Evolutionary conservation across 129 eudicot genomes (phyloP).

Genomic region (Tanacetum coccineum): DNA sequence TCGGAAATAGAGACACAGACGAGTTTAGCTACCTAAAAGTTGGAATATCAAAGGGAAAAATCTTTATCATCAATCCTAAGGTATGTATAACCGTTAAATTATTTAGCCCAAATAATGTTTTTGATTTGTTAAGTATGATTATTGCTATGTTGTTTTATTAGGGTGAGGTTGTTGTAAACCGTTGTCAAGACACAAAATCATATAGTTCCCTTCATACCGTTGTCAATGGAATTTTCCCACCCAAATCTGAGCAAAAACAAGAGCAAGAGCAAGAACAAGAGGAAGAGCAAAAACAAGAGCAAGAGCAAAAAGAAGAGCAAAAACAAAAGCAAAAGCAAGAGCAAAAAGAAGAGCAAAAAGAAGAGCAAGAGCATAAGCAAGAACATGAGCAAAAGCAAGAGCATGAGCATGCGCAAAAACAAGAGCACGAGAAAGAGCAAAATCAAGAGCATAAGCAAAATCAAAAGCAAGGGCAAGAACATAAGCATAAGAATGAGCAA

Average conservation of each 20-base stretch:
- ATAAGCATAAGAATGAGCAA: neutral
- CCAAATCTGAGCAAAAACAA: slow-evolving; percentile 6
- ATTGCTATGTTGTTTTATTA: slow-evolving; percentile 17
- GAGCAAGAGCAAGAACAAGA: too few species aligned
- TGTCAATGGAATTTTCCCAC: slow-evolving; percentile 82
- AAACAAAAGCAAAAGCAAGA: neutral
- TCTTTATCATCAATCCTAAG: slow-evolving; percentile 92
- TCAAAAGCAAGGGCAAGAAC: neutral
- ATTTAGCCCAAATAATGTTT: neutral
- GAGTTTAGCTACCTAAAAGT: slow-evolving; percentile 90
- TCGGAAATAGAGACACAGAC: slow-evolving; percentile 97
- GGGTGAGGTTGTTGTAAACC: slow-evolving; percentile 90
- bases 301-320: neutral
- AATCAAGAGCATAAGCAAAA: neutral
- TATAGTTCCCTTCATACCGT: slow-evolving; percentile 67
- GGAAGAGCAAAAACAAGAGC: too few species aligned
- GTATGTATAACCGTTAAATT: slow-evolving; percentile 27
- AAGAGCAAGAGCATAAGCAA: neutral
- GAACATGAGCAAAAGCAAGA: neutral
- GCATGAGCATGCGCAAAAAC: neutral
- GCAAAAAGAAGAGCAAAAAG: neutral
- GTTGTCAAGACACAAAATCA: slow-evolving; percentile 63
- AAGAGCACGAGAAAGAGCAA: neutral
- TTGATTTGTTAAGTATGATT: neutral
- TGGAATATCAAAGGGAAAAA: slow-evolving; percentile 83